Evolutionary conservation across 2,329 filamentous ascomycete species (phyloP), one percentile per base, ranked within the genome.

Genomic region (Clonostachys rhizophaga): DNA sequence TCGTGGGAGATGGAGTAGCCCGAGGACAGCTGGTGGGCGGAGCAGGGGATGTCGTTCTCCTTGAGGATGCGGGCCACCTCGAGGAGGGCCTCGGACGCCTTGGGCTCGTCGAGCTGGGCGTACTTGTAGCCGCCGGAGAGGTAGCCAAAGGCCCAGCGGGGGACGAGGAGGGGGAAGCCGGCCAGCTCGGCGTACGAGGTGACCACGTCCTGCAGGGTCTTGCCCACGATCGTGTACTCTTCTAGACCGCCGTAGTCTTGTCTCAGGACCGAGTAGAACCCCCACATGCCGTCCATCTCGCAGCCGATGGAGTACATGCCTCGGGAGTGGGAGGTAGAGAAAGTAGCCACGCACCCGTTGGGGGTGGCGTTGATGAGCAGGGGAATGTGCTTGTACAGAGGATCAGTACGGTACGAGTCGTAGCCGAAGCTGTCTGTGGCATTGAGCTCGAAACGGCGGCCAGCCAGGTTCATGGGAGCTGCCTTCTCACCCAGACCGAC

Each of bases 251-350:
- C 86, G 52, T 84, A 78, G 50, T 86, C 83, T 62, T 89, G 86
- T 8, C 85, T 76, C 55, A 87, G 87, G 17, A 87, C 83, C 60
- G 89, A 89, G 75, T 82, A 89, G 48, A 78, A 78, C 1, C 86
- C 86, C 84, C 85, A 89, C 66, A 89, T 77, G 30, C 86, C 85
- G 57, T 90, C 86, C 64, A 89, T 84, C 61, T 89, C 86, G 2
- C 81, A 80, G 3, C 86, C 86, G 8, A 89, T 71, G 9, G 78
- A 79, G 69, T 83, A 89, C 14, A 74, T 75, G 0, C 83, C 84
- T 45, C 85, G 69, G 1, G 76, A 71, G 56, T 89, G 82, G 3
- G 78, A 79, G 0, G 83, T 84, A 0, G 85, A 88, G 60, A 89
- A 87, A 16, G 84, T 75, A 1, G 75, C 86, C 0, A 89, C 75